Base-by-base conservation (phyloP, 2,329 filamentous ascomycete species). In the Botrytis cinerea region DNA sequence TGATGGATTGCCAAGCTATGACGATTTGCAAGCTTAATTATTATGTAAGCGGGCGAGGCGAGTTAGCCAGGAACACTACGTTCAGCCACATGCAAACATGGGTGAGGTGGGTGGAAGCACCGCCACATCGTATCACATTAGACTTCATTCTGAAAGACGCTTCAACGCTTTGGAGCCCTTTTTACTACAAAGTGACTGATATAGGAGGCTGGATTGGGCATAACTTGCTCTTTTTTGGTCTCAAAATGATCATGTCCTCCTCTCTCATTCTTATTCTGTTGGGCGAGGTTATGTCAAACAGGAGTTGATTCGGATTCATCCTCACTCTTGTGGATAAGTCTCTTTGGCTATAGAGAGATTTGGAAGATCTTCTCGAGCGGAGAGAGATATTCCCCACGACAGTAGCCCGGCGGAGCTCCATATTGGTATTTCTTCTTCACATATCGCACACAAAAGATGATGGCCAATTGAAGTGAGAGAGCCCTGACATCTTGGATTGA, bases 1-100 rank as follows among this genome's bases (percentile, higher is more conserved):
- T 64, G 61, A 64, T 64, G 40, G 40, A 64, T 45, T 22, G 66
- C 48, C 38, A 69, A 57, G 66, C 66, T 69, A 69, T 69, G 66
- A 69, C 66, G 66, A 28, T 57, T 57, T 38, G 22, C 40, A 38
- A 32, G 48, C 61, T 45, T 28, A 14, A 1, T 25, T 25, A 25
- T 69, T 57, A 69, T 57, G 48, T 69, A 69, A 69, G 66, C 66
- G 4, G 25, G 25, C 7, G 38, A 40, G 46, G 66, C 66, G 4
- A 18, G 18, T 20, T 51, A 40, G 46, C 46, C 46, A 67, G 64
- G 64, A 51, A 67, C 64, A 25, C 22, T 28, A 20, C 28, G 6
- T 25, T 35, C 43, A 64, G 62, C 62, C 62, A 62, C 60, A 1
- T 35, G 20, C 12, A 20, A 22, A 22, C 51, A 51, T 45, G 61